phyloP scores from a whole-genome alignment of 352 stramenopile species.

The Phytophthora brassicae region DNA sequence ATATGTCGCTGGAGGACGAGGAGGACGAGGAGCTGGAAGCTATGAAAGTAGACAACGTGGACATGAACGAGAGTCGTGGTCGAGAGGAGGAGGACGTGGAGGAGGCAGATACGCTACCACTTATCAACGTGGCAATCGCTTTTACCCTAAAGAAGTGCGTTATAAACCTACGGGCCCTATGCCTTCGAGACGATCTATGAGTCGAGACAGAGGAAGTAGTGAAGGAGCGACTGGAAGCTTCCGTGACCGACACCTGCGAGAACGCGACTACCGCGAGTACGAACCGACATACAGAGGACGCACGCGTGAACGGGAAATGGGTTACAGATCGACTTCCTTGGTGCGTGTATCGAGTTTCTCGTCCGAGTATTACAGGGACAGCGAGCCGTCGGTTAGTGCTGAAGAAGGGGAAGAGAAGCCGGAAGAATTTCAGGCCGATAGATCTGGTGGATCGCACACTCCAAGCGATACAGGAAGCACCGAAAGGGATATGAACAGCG shows the following conservation, averaged over 20 bases:
- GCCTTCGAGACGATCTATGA: constrained; percentile 38
- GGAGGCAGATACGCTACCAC: constrained; percentile 25
- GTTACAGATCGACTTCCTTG: constrained; percentile 31
- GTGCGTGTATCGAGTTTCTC: constrained; percentile 32
- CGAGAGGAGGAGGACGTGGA: constrained; percentile 25
- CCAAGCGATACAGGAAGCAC: constrained; percentile 33
- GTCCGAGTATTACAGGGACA: constrained; percentile 31
- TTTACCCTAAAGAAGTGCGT: constrained; percentile 44
- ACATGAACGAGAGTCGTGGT: constrained; percentile 41
- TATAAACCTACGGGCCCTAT: constrained; percentile 31
- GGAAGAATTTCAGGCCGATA: constrained; percentile 29
- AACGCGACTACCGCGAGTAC: constrained; percentile 31
- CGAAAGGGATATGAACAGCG: constrained; percentile 20
- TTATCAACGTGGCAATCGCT: constrained; percentile 36
- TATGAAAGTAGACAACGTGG: constrained; percentile 37
- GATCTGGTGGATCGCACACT: constrained; percentile 23
- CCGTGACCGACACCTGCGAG: constrained; percentile 41
- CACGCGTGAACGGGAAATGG: constrained; percentile 11
- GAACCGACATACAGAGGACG: constrained; percentile 28
- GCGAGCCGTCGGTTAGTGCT: constrained; percentile 28
- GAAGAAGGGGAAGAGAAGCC: constrained; percentile 51
- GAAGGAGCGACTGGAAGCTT: constrained; percentile 31
- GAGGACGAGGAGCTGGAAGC: constrained; percentile 20
- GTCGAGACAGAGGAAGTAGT: constrained; percentile 41
- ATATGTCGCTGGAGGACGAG: constrained; percentile 26